Evolutionary conservation across 192 early-diverging fungal genomes (phyloP).

Genomic region (Thoreauomyces humboldtii): DNA sequence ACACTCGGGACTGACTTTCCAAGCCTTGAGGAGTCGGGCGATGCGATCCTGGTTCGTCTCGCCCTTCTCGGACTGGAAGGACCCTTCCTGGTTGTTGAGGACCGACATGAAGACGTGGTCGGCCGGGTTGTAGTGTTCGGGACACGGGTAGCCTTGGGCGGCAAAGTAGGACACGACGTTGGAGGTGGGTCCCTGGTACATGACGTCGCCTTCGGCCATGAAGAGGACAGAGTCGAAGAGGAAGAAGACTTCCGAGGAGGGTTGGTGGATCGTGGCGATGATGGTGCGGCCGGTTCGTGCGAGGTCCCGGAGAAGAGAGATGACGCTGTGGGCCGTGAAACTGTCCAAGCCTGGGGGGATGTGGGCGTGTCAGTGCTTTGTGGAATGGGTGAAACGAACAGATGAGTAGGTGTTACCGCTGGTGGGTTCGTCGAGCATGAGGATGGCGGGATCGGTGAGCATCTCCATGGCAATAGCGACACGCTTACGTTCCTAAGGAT

Average conservation of each 20-base stretch:
- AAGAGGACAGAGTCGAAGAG: constrained; percentile 69
- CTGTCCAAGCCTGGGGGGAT: no score
- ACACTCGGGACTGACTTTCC: constrained; percentile 37
- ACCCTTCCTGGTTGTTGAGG: constrained; percentile 41
- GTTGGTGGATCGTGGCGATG: constrained; percentile 48
- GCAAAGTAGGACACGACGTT: constrained; percentile 48
- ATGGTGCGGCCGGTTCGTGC: constrained; percentile 41
- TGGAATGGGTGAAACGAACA: no score
- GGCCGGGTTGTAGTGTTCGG: constrained; percentile 54
- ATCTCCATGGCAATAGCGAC: constrained; percentile 71
- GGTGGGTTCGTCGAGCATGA: constrained; percentile 74
- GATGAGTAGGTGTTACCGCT: no score
- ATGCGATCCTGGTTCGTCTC: constrained; percentile 30
- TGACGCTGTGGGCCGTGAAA: constrained; percentile 54
- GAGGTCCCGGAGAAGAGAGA: constrained; percentile 44
- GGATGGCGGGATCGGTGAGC: constrained; percentile 62
- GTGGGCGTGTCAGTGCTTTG: no score
- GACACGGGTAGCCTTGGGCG: constrained; percentile 43
- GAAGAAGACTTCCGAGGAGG: constrained; percentile 57
- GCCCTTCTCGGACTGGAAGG: neutral
- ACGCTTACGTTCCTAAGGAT: constrained; percentile 48
- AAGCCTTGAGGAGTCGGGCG: constrained; percentile 33
- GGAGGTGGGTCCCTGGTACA: constrained; percentile 59
- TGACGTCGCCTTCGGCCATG: constrained; percentile 64
- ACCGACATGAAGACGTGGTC: constrained; percentile 59